These are phyloP conservation scores for Coelastrella sp. DNA, from an alignment of 139 green algal genomes.

Conservation along the genomic window DNA sequence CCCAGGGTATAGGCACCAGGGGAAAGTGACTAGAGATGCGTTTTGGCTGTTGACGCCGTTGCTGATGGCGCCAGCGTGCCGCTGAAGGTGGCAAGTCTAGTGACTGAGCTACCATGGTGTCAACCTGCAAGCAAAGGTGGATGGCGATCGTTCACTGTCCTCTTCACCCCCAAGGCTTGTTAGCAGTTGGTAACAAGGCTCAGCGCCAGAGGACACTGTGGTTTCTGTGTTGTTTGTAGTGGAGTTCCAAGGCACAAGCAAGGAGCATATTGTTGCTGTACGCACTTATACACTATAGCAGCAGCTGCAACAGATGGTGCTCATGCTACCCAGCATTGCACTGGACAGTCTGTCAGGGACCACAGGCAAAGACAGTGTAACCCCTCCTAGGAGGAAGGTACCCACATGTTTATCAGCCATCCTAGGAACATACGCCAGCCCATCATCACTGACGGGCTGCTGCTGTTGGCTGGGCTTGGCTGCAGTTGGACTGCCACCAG, in stretches of 20 bases:
- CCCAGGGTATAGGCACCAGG: not conserved
- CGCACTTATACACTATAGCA: no score
- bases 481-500: no score
- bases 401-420: constrained; percentile 59
- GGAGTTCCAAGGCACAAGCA: no score
- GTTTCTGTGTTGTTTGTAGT: no score
- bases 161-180: not conserved
- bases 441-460: not conserved
- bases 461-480: constrained; percentile 12
- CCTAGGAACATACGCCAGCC: constrained; percentile 39
- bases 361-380: not conserved
- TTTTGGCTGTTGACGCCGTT: constrained; percentile 44
- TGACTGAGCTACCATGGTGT: constrained; percentile 80
- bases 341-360: no score
- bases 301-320: no score
- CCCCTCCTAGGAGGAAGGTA: not conserved
- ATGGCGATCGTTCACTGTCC: not conserved
- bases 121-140: constrained; percentile 15
- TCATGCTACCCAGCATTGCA: no score
- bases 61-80: constrained; percentile 65
- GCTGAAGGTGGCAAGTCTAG: constrained; percentile 81
- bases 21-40: constrained; percentile 26
- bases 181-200: not conserved
- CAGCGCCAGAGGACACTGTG: no score
- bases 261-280: no score